Evolutionary conservation across 2,329 filamentous ascomycete genomes (phyloP).

Genomic region (Cucurbitaria berberidis): DNA sequence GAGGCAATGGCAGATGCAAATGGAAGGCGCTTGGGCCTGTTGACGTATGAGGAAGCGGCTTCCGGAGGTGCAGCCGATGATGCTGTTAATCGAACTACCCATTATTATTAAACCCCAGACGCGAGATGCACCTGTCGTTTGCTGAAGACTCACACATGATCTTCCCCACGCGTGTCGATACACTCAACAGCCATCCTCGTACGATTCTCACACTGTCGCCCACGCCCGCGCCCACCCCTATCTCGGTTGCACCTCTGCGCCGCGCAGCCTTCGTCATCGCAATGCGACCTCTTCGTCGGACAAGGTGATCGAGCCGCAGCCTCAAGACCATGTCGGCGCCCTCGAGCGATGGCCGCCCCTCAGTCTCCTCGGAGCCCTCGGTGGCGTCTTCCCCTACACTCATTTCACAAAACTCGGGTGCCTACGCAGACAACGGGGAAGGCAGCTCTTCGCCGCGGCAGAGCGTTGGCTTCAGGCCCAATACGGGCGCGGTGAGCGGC

Average conservation of each 20-base stretch:
- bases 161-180: background rate
- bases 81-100: background rate
- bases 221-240: too few relatives aligned
- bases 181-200: background rate
- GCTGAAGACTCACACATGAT: background rate
- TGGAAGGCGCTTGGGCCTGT: constrained; percentile 2
- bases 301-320: constrained; percentile 29
- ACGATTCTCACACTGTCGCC: background rate
- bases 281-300: constrained; percentile 35
- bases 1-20: background rate
- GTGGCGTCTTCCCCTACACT: constrained; percentile 42
- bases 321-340: constrained; percentile 38
- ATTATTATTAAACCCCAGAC: too few relatives aligned
- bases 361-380: constrained; percentile 43
- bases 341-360: constrained; percentile 43
- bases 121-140: background rate
- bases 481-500: constrained; percentile 13
- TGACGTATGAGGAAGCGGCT: constrained; percentile 5
- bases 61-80: background rate
- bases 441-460: constrained; percentile 34
- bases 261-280: constrained; percentile 24
- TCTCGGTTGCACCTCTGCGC: constrained; percentile 9
- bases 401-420: constrained; percentile 34
- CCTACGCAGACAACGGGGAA: constrained; percentile 34
- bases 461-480: constrained; percentile 22